Evolutionary conservation across 306 rosid genomes (phyloP).

Genomic region (Chamaecrista fasciculata): DNA sequence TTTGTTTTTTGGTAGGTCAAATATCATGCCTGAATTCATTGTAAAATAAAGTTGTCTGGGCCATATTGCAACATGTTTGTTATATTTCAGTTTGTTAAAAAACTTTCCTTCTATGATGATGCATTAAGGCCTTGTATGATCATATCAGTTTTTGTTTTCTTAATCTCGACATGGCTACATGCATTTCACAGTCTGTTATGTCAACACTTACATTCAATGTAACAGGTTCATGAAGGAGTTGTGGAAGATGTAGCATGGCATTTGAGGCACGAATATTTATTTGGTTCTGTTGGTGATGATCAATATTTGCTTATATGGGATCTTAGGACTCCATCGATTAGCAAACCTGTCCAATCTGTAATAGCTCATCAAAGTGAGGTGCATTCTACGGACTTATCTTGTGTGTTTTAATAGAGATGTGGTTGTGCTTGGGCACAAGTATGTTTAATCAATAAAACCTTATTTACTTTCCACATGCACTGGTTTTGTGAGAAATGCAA

Average conservation of each 20-base stretch:
- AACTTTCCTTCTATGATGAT: not conserved
- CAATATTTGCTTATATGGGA: constrained; percentile 91
- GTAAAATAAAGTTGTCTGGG: not conserved
- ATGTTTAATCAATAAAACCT: not conserved
- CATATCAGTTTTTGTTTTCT: not conserved
- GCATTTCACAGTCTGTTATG: not conserved
- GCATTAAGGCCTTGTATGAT: not conserved
- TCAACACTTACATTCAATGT: not conserved
- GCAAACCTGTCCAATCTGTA: constrained; percentile 90
- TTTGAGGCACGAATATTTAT: constrained; percentile 94
- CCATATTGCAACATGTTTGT: not conserved
- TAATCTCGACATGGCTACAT: not conserved
- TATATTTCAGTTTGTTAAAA: not conserved
- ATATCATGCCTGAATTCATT: not conserved
- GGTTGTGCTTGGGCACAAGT: not conserved
- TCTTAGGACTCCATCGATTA: constrained; percentile 75
- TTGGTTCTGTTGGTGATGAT: constrained; percentile 99
- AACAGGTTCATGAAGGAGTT: constrained; percentile 91
- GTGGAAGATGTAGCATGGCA: constrained; percentile 99
- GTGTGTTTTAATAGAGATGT: not conserved
- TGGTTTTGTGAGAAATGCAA: not conserved
- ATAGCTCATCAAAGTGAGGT: constrained; percentile 98
- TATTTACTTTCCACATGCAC: not conserved
- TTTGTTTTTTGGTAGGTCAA: not conserved
- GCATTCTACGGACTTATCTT: constrained; percentile 7